Evolutionary conservation across 78 protist species (phyloP).

Genomic region (Anaeramoeba flamelloides): DNA sequence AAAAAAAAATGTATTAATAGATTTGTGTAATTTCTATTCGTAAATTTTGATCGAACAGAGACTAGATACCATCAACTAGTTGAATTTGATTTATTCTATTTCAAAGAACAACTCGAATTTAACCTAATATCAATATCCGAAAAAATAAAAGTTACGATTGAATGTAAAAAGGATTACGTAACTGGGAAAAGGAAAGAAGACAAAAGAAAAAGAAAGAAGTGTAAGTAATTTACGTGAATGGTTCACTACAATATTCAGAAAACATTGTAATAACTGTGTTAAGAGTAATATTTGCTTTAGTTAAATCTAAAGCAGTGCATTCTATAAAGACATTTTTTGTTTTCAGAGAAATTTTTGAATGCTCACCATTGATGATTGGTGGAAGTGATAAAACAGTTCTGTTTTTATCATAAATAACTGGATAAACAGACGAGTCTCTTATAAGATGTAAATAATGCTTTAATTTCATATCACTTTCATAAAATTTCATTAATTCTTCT

Average conservation of each 20-base stretch:
- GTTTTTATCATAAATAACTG: conserved; percentile 10
- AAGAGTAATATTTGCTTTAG: conserved; percentile 75
- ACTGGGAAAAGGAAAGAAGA: too few species aligned
- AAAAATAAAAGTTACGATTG: too few species aligned
- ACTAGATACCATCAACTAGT: too few species aligned
- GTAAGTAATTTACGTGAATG: conserved; percentile 29
- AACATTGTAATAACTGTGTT: conserved; percentile 79
- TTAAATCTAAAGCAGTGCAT: conserved; percentile 83
- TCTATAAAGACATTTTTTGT: conserved; percentile 92
- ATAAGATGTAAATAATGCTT: conserved; percentile 42
- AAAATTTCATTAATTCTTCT: conserved; percentile 29
- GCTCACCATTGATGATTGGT: conserved; percentile 95
- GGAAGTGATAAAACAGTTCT: conserved; percentile 74
- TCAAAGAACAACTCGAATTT: too few species aligned
- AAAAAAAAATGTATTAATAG: too few species aligned
- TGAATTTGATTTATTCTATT: too few species aligned
- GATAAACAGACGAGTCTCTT: conserved; percentile 13
- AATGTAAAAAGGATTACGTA: too few species aligned
- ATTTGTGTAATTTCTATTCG: too few species aligned
- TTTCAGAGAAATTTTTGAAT: conserved; percentile 68
- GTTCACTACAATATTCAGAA: conserved; percentile 44
- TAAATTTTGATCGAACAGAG: too few species aligned
- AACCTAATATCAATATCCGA: too few species aligned
- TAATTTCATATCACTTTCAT: conserved; percentile 30
- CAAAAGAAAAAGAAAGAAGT: too few species aligned